phyloP scores from a whole-genome alignment of 768 basidiomycete species.

The Gyrodon lividus region DNA sequence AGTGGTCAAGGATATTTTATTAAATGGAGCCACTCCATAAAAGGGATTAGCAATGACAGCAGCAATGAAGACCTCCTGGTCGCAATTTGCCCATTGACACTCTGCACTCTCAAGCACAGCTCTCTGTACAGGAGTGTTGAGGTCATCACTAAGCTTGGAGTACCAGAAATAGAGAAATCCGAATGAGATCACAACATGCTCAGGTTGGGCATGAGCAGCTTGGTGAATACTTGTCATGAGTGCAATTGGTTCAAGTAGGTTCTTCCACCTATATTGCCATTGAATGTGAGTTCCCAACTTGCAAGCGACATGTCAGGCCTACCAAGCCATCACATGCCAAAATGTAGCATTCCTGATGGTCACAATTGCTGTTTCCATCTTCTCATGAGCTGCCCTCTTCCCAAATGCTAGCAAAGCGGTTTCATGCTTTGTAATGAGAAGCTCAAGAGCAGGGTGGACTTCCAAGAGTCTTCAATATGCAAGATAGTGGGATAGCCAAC shows the following conservation, averaged over 20 bases:
- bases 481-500: slow-evolving; percentile 37
- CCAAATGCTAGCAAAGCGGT: slow-evolving; percentile 21
- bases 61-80: too few relatives aligned
- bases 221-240: slow-evolving; percentile 32
- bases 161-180: slow-evolving; percentile 27
- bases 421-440: slow-evolving; percentile 12
- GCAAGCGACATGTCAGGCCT: neutral
- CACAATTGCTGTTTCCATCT: slow-evolving; percentile 27
- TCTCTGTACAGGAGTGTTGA: slow-evolving; percentile 1
- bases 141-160: slow-evolving; percentile 4
- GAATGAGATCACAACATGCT: slow-evolving; percentile 33
- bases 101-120: slow-evolving; percentile 34
- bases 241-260: slow-evolving; percentile 32
- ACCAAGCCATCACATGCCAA: slow-evolving; percentile 5
- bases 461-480: slow-evolving; percentile 32
- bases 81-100: too few relatives aligned
- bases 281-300: slow-evolving; percentile 26
- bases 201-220: slow-evolving; percentile 27
- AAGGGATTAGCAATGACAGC: slow-evolving; percentile 31
- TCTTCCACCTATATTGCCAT: slow-evolving; percentile 22
- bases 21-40: slow-evolving; percentile 23
- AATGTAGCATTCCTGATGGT: slow-evolving; percentile 30
- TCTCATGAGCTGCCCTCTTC: slow-evolving; percentile 23
- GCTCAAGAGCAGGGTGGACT: slow-evolving; percentile 16
- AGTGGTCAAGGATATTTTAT: too few relatives aligned